Base-by-base conservation (phyloP, 1,284 basidiomycete genomes). In the Fomitopsis palustris region DNA sequence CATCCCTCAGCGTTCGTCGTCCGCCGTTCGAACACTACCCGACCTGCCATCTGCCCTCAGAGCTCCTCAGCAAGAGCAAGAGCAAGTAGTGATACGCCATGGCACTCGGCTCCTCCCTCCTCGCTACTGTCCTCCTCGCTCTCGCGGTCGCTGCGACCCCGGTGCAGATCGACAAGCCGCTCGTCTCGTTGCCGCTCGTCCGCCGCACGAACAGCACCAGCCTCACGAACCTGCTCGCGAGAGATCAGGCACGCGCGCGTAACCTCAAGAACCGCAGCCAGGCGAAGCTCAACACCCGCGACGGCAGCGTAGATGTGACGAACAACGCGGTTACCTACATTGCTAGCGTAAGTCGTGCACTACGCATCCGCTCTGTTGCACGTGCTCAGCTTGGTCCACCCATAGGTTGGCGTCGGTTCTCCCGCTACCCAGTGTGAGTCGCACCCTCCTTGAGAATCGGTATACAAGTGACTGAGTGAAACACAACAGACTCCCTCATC, bases 301-400 rank as follows among this genome's bases (percentile, higher is more conserved):
- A 35, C 33, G 54, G 42, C 67, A 74, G 70, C 59, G 60, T 74
- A 16, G 51, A 70, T 7, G 78, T 80, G 27, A 77, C 76, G 54
- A 83, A 85, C 64, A 61, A 66, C 52, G 68, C 64, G 25, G 67
- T 71, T 9, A 57, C 64, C 55, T 78, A 77, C 64, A 61, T 67
- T 21, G 72, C 69, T 4, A 63, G 54, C 49, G 74, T 70, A 49
- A 42, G 69, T 63, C 23, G 21, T 25, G 29, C 9, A 1, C 4
- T 29, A 6, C 4, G 31, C 25, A n/a, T 17, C 21, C 14, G 4
- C 17, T 27, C 8, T 29, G 9, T 6, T 12, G n/a, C 21, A 4
- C 2, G 12, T 16, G 4, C 45, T 27, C 45, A 45, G 5, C 45
- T 14, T 7, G 41, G n/a, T 17, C 31, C 16, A 19, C 16, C 25